Conservation (phyloP, 805 yeast genomes). For the Cyberlindnera saturnus region DNA sequence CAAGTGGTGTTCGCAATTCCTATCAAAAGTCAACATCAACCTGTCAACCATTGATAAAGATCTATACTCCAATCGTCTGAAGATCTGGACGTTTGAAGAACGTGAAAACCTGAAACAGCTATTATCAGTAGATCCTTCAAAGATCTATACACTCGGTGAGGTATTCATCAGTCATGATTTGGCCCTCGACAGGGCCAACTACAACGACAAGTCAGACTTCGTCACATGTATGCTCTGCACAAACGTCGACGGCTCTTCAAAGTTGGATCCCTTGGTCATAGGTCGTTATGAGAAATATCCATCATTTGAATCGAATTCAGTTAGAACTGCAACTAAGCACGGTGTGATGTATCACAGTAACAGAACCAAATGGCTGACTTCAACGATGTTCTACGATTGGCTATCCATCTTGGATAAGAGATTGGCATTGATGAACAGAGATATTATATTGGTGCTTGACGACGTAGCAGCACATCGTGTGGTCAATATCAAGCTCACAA, state of each 20-base stretch:
- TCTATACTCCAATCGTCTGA: slow-evolving; percentile 35
- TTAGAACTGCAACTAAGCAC: slow-evolving; percentile 44
- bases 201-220: slow-evolving; percentile 34
- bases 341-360: slow-evolving; percentile 53
- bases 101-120: slow-evolving; percentile 40
- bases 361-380: slow-evolving; percentile 56
- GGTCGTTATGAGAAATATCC: slow-evolving; percentile 48
- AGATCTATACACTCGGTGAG: slow-evolving; percentile 56
- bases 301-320: slow-evolving; percentile 33
- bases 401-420: slow-evolving; percentile 54
- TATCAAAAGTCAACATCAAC: slow-evolving; percentile 44
- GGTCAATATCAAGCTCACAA: slow-evolving; percentile 42
- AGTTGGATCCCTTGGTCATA: slow-evolving; percentile 52
- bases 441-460: slow-evolving; percentile 50
- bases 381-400: slow-evolving; percentile 59
- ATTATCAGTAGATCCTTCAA: slow-evolving; percentile 41
- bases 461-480: slow-evolving; percentile 60
- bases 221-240: slow-evolving; percentile 56
- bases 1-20: slow-evolving; percentile 48
- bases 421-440: slow-evolving; percentile 39
- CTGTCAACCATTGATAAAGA: slow-evolving; percentile 41
- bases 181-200: slow-evolving; percentile 54
- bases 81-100: slow-evolving; percentile 59
- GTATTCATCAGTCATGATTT: slow-evolving; percentile 52
- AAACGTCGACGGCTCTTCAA: slow-evolving; percentile 58